Evolutionary conservation across 371 early-diverging fungal genomes (phyloP), one percentile per base, ranked within the genome.

Genomic region (Circinella minor): DNA sequence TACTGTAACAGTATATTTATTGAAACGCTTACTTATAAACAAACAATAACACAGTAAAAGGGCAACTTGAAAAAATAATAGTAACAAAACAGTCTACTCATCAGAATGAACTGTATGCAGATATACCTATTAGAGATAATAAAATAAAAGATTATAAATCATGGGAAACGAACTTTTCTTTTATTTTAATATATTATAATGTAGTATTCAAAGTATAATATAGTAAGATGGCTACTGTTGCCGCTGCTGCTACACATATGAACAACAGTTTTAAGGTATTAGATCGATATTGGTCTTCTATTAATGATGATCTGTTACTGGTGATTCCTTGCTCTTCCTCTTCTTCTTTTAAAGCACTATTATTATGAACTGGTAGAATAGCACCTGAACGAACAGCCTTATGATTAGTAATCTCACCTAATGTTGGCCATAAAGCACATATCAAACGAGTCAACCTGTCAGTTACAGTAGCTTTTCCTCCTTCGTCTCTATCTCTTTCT

Each of bases 11-110:
- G 62, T n/a, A 10, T 20, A 14, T 70, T 67, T 49, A 0, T 69
- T 10, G 69, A 69, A 48, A 66, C 74, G 14, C 55, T 57, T n/a
- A 15, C 39, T 4, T 73, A 73, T 18, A 61, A 27, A 10, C 70
- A 66, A 11, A 55, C 63, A 10, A 27, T 51, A 4, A 48, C 15
- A 49, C 51, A 34, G 51, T 65, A 37, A n/a, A 37, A 10, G n/a
- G 37, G 4, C 65, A 65, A 7, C 55, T 65, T 43, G 43, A 43
- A 43, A 43, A 27, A 27, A 27, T 0, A 27, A 27, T 0, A 27
- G 2, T 27, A 27, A 27, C 27, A 27, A 27, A 27, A 27, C 2
- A 27, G 27, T 27, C 27, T 27, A 27, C 27, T 27, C 1, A 27
- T 27, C 27, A 27, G 27, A 27, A 27, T 27, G 27, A 27, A 27